These are phyloP conservation scores for Protomyces arabidopsidicola DNA, from an alignment of 1,139 yeast genomes.

Conservation along the genomic window DNA sequence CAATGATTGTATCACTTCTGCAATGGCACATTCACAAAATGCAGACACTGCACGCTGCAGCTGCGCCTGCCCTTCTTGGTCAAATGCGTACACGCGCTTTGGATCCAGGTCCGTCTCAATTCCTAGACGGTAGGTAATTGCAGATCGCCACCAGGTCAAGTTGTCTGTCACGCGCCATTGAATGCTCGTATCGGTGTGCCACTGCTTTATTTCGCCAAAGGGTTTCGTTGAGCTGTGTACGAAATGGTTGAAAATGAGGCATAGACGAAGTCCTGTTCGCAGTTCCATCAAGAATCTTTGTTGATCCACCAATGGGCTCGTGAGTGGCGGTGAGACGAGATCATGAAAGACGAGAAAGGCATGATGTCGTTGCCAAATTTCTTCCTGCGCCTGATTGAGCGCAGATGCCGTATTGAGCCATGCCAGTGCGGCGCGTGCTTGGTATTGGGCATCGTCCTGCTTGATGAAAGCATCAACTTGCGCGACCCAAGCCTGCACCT, in stretches of 20 bases:
- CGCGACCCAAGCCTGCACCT: constrained; percentile 1
- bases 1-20: constrained; percentile 1
- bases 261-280: constrained; percentile 14
- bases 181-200: constrained; percentile 9
- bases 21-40: constrained; percentile 13
- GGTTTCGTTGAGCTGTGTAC: constrained; percentile 16
- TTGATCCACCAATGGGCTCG: neutral
- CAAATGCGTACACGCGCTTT: neutral
- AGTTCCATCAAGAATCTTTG: neutral
- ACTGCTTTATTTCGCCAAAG: constrained; percentile 10
- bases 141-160: constrained; percentile 11
- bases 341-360: constrained; percentile 10
- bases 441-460: neutral
- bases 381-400: neutral
- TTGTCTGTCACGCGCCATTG: constrained; percentile 23
- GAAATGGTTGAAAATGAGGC: constrained; percentile 13
- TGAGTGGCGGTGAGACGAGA: neutral
- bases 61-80: constrained; percentile 3
- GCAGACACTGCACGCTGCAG: neutral
- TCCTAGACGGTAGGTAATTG: constrained; percentile 10
- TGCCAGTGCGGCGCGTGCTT: neutral
- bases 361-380: neutral
- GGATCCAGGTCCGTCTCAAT: neutral
- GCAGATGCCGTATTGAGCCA: neutral
- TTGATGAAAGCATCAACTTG: neutral